Base-by-base conservation (phyloP, 805 yeast species). In the Kodamaea jinghongensis region DNA sequence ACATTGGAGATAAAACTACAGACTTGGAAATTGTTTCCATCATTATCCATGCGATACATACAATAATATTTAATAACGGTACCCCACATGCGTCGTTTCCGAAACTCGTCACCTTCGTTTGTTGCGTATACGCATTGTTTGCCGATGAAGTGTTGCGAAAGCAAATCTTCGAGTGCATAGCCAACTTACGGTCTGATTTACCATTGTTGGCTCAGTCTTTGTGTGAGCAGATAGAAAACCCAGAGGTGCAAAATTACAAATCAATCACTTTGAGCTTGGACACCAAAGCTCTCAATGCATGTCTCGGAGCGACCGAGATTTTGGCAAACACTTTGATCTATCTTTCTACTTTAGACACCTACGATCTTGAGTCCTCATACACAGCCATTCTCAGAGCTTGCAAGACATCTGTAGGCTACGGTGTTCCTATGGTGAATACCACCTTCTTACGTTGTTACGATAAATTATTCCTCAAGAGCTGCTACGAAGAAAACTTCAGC, bases 21-120 rank as follows among this genome's bases (percentile, higher is more conserved):
- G 40, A 37, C 25, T 43, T 44, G 4, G 43, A 34, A 2, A 67
- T 76, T 7, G 46, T 73, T 15, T 53, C 52, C n/a, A 51, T 58
- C 5, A 63, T 75, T 27, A 52, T 76, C 7, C 60, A 56, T 3
- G 43, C 75, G n/a, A 46, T 80, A 6, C 68, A 70, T 31, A 58
- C 75, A 0, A 58, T 73, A 4, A 60, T 74, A 33, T 53, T 67
- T 1, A 74, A 64, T 46, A 80, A 81, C 1, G 50, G 58, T 17
- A 48, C 80, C 2, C 83, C 84, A 0, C 42, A 57, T 6, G 45
- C 57, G 1, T 53, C 55, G n/a, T 55, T 75, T 17, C 57, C 51
- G 14, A 56, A 59, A 4, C 56, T 68, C 1, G 52, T 79, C 3
- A 67, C 65, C 38, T 64, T 76, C 10, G 49, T 80, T 6, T 71